Conservation (phyloP, 768 basidiomycete species). For the Amanita exitialis region DNA sequence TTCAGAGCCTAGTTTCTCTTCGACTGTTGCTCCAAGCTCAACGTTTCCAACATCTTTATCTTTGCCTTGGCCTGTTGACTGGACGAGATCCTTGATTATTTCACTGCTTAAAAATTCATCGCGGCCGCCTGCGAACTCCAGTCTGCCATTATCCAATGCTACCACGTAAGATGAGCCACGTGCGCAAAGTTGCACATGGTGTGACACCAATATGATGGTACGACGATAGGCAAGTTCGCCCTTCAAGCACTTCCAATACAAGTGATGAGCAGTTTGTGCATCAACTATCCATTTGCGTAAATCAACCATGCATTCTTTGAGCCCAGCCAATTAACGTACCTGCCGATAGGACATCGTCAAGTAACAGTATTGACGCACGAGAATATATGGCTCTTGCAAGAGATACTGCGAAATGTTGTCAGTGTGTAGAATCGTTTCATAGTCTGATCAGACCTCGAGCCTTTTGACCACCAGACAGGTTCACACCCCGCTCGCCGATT, state of each 20-base stretch:
- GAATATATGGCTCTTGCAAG: conserved; percentile 81
- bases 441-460: conserved; percentile 37
- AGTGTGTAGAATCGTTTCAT: conserved; percentile 28
- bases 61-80: conserved; percentile 27
- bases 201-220: conserved; percentile 89
- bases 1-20: background rate
- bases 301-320: background rate
- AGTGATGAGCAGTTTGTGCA: conserved; percentile 85
- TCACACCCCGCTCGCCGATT: conserved; percentile 74
- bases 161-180: conserved; percentile 78
- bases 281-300: conserved; percentile 44
- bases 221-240: conserved; percentile 75
- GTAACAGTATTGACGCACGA: conserved; percentile 66
- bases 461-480: conserved; percentile 54
- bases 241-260: conserved; percentile 75
- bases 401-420: conserved; percentile 17
- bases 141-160: conserved; percentile 72
- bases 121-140: conserved; percentile 60
- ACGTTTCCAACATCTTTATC: conserved; percentile 26
- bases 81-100: conserved; percentile 51
- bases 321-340: conserved; percentile 19
- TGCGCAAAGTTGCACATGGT: conserved; percentile 84
- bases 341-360: conserved; percentile 73
- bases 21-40: background rate
- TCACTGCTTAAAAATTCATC: conserved; percentile 54